Evolutionary conservation across 345 rosid species (phyloP).

Genomic region (Capsella bursapastoris): DNA sequence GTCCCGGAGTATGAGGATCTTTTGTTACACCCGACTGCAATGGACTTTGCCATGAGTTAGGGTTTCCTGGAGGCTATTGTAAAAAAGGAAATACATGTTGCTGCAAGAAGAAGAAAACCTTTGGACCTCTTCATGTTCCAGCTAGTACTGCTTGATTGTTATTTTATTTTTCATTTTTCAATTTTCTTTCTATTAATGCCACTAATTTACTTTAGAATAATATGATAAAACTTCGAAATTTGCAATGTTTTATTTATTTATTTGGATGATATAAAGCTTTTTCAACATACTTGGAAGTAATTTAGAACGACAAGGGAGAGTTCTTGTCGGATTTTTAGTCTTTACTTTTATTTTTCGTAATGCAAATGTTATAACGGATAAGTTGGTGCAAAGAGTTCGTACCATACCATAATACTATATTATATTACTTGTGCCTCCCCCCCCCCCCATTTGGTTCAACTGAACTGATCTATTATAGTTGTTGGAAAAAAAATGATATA

Average conservation of each 20-base stretch:
- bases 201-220: not conserved
- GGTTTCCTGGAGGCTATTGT: slow-evolving; percentile 5
- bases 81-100: not conserved
- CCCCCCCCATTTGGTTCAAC: too few relatives aligned
- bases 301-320: too few relatives aligned
- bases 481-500: too few relatives aligned
- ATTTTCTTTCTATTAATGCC: not conserved
- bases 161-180: not conserved
- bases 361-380: too few relatives aligned
- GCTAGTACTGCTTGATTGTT: not conserved
- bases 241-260: not conserved
- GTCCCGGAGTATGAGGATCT: slow-evolving; percentile 1
- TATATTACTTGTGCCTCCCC: too few relatives aligned
- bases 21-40: slow-evolving; percentile 1
- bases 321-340: too few relatives aligned
- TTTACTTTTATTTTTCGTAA: too few relatives aligned
- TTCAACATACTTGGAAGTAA: too few relatives aligned
- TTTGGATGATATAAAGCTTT: not conserved
- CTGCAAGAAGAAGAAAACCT: not conserved
- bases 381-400: too few relatives aligned
- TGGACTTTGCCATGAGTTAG: slow-evolving; percentile 4
- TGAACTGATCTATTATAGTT: too few relatives aligned
- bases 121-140: not conserved
- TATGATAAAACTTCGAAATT: not conserved
- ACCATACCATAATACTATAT: too few relatives aligned